phyloP scores from a whole-genome alignment of 148 eudicot genomes.

The Cornus kousa region DNA sequence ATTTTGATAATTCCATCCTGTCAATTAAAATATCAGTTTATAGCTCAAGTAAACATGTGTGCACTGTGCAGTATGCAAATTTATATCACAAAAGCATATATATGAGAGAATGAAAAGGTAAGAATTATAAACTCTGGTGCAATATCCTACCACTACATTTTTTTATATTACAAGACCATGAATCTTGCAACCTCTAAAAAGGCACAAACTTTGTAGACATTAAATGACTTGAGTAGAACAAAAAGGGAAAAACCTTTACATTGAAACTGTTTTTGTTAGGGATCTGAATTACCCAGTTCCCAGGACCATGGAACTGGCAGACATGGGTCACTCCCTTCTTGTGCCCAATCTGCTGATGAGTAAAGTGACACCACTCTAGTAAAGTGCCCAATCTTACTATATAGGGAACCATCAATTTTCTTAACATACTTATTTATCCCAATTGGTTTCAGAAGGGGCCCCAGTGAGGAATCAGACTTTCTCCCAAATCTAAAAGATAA shows the following conservation, averaged over 20 bases:
- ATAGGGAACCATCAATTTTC: constrained; percentile 68
- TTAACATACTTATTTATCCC: constrained; percentile 78
- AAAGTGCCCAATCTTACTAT: constrained; percentile 55
- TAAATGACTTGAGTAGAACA: not conserved
- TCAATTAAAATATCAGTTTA: too few species aligned
- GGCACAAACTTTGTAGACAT: not conserved
- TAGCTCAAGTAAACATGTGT: too few species aligned
- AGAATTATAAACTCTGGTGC: too few species aligned
- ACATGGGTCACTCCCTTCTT: constrained; percentile 98
- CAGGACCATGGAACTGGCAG: constrained; percentile 93
- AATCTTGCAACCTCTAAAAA: not conserved
- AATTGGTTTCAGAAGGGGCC: constrained; percentile 94
- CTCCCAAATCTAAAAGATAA: constrained; percentile 70
- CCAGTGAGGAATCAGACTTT: constrained; percentile 80
- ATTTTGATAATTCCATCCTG: too few species aligned
- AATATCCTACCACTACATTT: too few species aligned
- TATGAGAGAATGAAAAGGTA: too few species aligned
- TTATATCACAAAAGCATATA: too few species aligned
- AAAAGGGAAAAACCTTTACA: constrained; percentile 41
- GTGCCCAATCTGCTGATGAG: constrained; percentile 70
- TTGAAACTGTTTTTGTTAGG: constrained; percentile 54
- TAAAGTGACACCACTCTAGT: constrained; percentile 50
- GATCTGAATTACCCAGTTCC: constrained; percentile 78
- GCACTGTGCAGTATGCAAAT: too few species aligned
- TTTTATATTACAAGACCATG: not conserved